phyloP scores from a whole-genome alignment of 352 stramenopile species.

The Pythium vanterpoolii region DNA sequence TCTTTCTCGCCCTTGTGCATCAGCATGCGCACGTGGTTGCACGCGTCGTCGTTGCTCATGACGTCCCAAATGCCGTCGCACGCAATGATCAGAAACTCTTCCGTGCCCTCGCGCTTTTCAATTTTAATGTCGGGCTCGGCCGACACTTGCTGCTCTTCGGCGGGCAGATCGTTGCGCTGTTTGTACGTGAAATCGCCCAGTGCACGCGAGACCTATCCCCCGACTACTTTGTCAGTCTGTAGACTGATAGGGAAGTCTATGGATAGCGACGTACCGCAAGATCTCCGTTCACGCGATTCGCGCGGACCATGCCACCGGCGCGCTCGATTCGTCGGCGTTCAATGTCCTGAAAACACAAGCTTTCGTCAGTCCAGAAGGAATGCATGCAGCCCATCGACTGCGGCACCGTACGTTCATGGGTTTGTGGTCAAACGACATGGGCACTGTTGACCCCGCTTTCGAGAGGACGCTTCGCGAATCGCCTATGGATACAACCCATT shows the following conservation, averaged over 20 bases:
- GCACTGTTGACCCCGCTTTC: slow-evolving; percentile 45
- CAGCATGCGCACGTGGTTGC: slow-evolving; percentile 78
- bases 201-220: slow-evolving; percentile 64
- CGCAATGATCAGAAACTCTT: slow-evolving; percentile 90
- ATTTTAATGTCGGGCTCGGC: slow-evolving; percentile 88
- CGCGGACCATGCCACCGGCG: slow-evolving; percentile 64
- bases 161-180: slow-evolving; percentile 43
- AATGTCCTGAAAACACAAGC: slow-evolving; percentile 27
- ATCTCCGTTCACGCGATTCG: slow-evolving; percentile 82
- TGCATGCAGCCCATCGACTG: neutral
- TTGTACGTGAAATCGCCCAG: slow-evolving; percentile 85
- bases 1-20: slow-evolving; percentile 66
- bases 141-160: slow-evolving; percentile 80
- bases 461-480: slow-evolving; percentile 77
- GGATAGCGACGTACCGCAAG: slow-evolving; percentile 47
- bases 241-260: neutral
- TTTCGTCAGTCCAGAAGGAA: neutral
- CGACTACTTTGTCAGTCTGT: neutral
- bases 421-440: slow-evolving; percentile 91
- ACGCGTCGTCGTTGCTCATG: slow-evolving; percentile 89
- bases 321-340: slow-evolving; percentile 70
- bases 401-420: slow-evolving; percentile 65
- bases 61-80: slow-evolving; percentile 95
- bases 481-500: slow-evolving; percentile 21
- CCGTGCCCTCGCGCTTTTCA: slow-evolving; percentile 65